phyloP scores from a whole-genome alignment of 1,139 yeast species.

The Pichia sp. region DNA sequence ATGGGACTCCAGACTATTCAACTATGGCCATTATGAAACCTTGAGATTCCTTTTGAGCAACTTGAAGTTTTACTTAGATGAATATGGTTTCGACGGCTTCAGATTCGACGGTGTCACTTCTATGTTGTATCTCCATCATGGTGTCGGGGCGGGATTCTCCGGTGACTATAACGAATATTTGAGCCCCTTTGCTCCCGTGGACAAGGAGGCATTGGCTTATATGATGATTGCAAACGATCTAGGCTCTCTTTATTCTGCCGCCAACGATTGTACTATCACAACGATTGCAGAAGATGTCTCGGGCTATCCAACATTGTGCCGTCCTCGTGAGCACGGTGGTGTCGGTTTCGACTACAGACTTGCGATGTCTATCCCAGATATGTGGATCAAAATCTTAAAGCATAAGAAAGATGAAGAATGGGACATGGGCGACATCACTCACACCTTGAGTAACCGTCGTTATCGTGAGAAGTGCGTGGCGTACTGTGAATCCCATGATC shows the following conservation, averaged over 20 bases:
- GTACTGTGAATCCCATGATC: conserved; percentile 95
- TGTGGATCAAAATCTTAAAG: conserved; percentile 95
- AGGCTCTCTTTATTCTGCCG: conserved; percentile 49
- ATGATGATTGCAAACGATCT: conserved; percentile 83
- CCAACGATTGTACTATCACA: conserved; percentile 41
- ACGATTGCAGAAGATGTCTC: conserved; percentile 96
- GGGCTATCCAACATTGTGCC: conserved; percentile 93
- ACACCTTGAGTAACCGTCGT: conserved; percentile 83
- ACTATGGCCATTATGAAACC: conserved; percentile 88
- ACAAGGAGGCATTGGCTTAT: conserved; percentile 80
- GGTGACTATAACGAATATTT: conserved; percentile 93
- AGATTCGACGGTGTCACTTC: conserved; percentile 96
- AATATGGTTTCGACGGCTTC: conserved; percentile 87
- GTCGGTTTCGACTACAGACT: conserved; percentile 89
- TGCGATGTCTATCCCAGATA: conserved; percentile 97
- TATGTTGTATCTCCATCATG: conserved; percentile 90
- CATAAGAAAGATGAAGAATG: conserved; percentile 84
- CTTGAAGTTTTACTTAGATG: conserved; percentile 77
- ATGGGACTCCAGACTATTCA: conserved; percentile 94
- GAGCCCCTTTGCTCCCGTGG: conserved; percentile 70
- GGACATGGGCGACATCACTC: conserved; percentile 79
- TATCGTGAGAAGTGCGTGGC: conserved; percentile 86
- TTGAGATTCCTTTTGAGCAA: conserved; percentile 84
- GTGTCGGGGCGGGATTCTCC: conserved; percentile 77
- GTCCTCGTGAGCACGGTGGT: conserved; percentile 72